Percentiles rank a stretch among this genome's conserved stretches.
Conservation (phyloP, 2,329 filamentous ascomycete genomes). For the Colletotrichum trifolii region DNA sequence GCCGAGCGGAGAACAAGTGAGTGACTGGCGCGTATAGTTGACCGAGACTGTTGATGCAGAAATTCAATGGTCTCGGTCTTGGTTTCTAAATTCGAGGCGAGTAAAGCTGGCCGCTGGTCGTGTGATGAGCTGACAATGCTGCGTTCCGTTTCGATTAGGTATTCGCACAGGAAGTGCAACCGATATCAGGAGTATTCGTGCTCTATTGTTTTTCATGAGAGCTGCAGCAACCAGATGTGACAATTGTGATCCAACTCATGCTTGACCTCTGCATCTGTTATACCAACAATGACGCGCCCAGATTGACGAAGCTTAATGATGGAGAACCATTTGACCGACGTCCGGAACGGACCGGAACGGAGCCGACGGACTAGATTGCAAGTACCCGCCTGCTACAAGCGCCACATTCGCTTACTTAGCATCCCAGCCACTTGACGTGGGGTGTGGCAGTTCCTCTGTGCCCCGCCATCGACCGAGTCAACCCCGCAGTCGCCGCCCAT, state of each 20-base stretch:
- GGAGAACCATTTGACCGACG: background rate
- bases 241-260: too few relatives aligned
- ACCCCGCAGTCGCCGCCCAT: conserved; percentile 37
- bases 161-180: too few relatives aligned
- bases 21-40: conserved; percentile 25
- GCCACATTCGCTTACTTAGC: conserved; percentile 19
- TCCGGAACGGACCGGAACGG: background rate
- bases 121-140: too few relatives aligned
- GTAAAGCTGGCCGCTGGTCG: too few relatives aligned
- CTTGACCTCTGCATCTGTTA: too few relatives aligned
- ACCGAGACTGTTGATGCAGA: conserved; percentile 16
- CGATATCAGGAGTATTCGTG: too few relatives aligned
- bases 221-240: too few relatives aligned
- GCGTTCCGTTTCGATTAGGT: too few relatives aligned
- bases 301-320: background rate
- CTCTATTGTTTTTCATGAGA: too few relatives aligned
- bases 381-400: background rate
- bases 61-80: conserved; percentile 18
- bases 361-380: too few relatives aligned
- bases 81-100: conserved; percentile 17
- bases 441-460: conserved; percentile 33
- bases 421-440: conserved; percentile 1
- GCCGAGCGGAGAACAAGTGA: conserved; percentile 29
- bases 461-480: conserved; percentile 35
- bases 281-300: too few relatives aligned